Percentiles rank a stretch among this genome's conserved stretches.
Conservation (phyloP, 495 filamentous ascomycete genomes). For the Cairneyella variabilis region DNA sequence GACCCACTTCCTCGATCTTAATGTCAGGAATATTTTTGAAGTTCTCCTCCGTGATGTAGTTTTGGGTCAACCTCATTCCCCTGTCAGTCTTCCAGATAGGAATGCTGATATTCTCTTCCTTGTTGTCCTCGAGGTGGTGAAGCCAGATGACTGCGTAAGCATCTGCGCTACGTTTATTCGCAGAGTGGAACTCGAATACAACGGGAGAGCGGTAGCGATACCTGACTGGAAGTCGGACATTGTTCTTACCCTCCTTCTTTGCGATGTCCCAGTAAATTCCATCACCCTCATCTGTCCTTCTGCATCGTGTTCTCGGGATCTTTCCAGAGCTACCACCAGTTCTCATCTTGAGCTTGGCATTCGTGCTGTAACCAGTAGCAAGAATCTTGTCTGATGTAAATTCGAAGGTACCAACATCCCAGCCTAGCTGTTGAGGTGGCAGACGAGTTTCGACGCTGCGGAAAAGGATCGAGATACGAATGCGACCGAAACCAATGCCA, state of each 20-base stretch:
- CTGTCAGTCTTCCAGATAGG: slow-evolving; percentile 83
- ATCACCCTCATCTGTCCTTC: slow-evolving; percentile 51
- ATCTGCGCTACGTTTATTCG: slow-evolving; percentile 59
- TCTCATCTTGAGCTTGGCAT: slow-evolving; percentile 66
- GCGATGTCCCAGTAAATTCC: slow-evolving; percentile 66
- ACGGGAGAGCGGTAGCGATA: slow-evolving; percentile 84
- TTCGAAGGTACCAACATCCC: slow-evolving; percentile 92
- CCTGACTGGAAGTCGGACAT: slow-evolving; percentile 78
- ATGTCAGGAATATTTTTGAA: slow-evolving; percentile 62
- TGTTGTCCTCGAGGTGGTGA: slow-evolving; percentile 75
- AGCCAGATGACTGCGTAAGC: slow-evolving; percentile 83
- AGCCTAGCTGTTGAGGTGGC: slow-evolving; percentile 78
- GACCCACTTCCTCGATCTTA: slow-evolving; percentile 66
- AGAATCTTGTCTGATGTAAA: slow-evolving; percentile 66
- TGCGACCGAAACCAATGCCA: slow-evolving; percentile 74
- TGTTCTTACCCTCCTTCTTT: slow-evolving; percentile 48
- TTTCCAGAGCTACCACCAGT: slow-evolving; percentile 82
- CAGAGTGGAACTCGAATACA: slow-evolving; percentile 76
- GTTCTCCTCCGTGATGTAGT: slow-evolving; percentile 79
- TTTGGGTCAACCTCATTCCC: slow-evolving; percentile 72
- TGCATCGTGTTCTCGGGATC: slow-evolving; percentile 55
- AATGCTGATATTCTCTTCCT: slow-evolving; percentile 69
- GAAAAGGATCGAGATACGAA: slow-evolving; percentile 87
- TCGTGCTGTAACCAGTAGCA: slow-evolving; percentile 52
- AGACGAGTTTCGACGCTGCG: slow-evolving; percentile 79